Base-by-base conservation (phyloP, 2,329 filamentous ascomycete species). In the Plectosphaerella plurivora region DNA sequence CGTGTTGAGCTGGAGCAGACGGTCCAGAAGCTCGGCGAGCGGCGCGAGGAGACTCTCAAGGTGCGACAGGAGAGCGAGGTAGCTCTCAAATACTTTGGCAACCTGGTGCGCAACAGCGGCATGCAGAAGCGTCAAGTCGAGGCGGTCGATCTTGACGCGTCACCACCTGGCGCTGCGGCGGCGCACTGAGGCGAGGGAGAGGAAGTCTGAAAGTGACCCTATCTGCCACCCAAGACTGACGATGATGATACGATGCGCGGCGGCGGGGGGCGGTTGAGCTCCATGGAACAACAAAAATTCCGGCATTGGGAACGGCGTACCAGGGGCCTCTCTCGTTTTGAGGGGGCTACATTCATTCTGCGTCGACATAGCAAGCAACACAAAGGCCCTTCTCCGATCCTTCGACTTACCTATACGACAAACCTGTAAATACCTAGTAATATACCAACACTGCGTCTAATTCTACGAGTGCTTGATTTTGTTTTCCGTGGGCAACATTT, bases 31-130 rank as follows among this genome's bases (percentile, higher is more conserved):
- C 82, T 97, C 11, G 86, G 83, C 55, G 73, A 77, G 52, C 87
- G 89, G 66, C 87, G 88, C 60, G 88, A 94, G 60, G 89, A 96
- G 65, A 94, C 91, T 9, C 78, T 82, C 65, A 95, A 94, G 73
- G 81, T 90, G 55, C 86, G 86, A 68, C 77, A 76, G 35, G 93
- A 97, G 72, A 94, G 90, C 64, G 88, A 95, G 65, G 85, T 90
- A 33, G 94, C 94, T 7, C 77, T 83, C 59, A 95, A 93, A 70
- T 97, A 96, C 73, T 99, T 99, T 68, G 76, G 83, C 50, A 94
- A 95, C 63, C 79, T 99, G 16, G 84, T 94, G 50, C 81, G 88
- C 55, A 79, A 85, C 60, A 84, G 79, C 55, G 73, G 74, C 18
- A 69, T 74, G 53, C 75, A 86, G 61, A 74, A 78, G 35, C 65